Conservation (phyloP, 768 basidiomycete species). For the Butyriboletus loyo region DNA sequence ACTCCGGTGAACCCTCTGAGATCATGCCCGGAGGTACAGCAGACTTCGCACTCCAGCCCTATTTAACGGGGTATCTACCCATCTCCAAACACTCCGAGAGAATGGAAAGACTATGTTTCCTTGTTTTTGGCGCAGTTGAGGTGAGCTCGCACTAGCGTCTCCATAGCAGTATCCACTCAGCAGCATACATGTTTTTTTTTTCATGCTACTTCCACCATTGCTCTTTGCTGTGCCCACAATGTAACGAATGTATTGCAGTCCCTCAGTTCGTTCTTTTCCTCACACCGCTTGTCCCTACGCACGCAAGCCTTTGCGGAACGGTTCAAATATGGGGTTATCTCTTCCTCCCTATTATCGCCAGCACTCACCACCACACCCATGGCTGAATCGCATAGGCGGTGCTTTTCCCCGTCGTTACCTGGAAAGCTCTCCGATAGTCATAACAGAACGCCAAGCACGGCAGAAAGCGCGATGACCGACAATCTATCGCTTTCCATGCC, state of each 20-base stretch:
- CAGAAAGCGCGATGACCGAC: slow-evolving; percentile 23
- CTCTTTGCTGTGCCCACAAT: slow-evolving; percentile 10
- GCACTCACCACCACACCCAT: slow-evolving; percentile 45
- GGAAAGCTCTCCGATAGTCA: slow-evolving; percentile 39
- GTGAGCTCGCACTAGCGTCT: slow-evolving; percentile 32
- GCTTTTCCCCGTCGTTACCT: slow-evolving; percentile 41
- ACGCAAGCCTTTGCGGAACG: slow-evolving; percentile 63
- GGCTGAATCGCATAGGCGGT: slow-evolving; percentile 29
- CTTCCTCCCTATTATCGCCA: slow-evolving; percentile 69
- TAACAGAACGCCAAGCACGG: slow-evolving; percentile 44
- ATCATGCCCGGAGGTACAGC: slow-evolving; percentile 54
- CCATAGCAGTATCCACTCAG: slow-evolving; percentile 13
- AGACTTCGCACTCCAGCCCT: slow-evolving; percentile 31
- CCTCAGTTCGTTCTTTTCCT: slow-evolving; percentile 35
- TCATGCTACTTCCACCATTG: neutral
- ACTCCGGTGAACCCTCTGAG: slow-evolving; percentile 56
- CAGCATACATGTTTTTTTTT: neutral
- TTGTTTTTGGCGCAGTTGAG: slow-evolving; percentile 28
- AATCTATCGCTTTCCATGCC: slow-evolving; percentile 25
- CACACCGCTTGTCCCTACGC: slow-evolving; percentile 33
- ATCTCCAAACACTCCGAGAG: slow-evolving; percentile 20
- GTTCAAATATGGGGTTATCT: slow-evolving; percentile 83
- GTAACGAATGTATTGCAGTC: slow-evolving; percentile 30
- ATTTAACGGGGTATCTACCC: slow-evolving; percentile 6
- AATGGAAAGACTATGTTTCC: slow-evolving; percentile 27